These are phyloP conservation scores for Malassezia vespertilionis DNA, from an alignment of 1,284 basidiomycete genomes.

Conservation along the genomic window DNA sequence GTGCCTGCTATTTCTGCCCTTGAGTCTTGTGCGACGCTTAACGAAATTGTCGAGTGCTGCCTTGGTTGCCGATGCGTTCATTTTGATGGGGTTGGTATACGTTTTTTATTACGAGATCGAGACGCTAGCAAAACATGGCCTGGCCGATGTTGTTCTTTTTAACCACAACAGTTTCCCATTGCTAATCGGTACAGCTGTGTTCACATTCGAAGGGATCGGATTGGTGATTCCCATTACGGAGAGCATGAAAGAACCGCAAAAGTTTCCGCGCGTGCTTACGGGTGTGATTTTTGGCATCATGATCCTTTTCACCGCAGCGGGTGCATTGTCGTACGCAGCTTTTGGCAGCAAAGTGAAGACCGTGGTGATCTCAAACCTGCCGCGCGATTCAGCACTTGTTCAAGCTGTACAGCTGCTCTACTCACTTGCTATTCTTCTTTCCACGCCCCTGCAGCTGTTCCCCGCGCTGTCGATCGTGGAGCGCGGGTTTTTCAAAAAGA, in stretches of 20 bases:
- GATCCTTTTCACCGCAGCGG: slow-evolving; percentile 74
- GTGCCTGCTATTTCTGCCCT: slow-evolving; percentile 60
- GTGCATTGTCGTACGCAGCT: slow-evolving; percentile 73
- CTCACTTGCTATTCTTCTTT: slow-evolving; percentile 73
- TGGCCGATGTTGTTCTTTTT: slow-evolving; percentile 70
- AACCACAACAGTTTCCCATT: slow-evolving; percentile 80
- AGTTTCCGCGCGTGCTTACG: slow-evolving; percentile 76
- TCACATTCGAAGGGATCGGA: slow-evolving; percentile 95
- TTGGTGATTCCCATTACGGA: slow-evolving; percentile 94
- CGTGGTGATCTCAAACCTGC: slow-evolving; percentile 87
- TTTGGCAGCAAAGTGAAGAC: slow-evolving; percentile 82
- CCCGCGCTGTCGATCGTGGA: slow-evolving; percentile 94
- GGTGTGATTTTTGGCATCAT: slow-evolving; percentile 79
- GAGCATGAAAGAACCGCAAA: slow-evolving; percentile 77
- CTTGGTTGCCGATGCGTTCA: slow-evolving; percentile 87
- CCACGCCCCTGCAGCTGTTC: slow-evolving; percentile 80
- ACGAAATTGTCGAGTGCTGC: slow-evolving; percentile 79
- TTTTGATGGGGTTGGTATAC: slow-evolving; percentile 63
- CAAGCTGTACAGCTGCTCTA: slow-evolving; percentile 60
- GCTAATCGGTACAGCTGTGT: slow-evolving; percentile 91
- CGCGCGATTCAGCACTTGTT: slow-evolving; percentile 72
- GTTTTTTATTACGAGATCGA: slow-evolving; percentile 43
- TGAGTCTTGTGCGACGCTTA: slow-evolving; percentile 38
- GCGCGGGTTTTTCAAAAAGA: slow-evolving; percentile 73
- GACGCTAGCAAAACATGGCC: slow-evolving; percentile 25